Evolutionary conservation across 176 grass and related monocot species (phyloP), one percentile per base, ranked within the genome.

Genomic region (Juncus inflexus): DNA sequence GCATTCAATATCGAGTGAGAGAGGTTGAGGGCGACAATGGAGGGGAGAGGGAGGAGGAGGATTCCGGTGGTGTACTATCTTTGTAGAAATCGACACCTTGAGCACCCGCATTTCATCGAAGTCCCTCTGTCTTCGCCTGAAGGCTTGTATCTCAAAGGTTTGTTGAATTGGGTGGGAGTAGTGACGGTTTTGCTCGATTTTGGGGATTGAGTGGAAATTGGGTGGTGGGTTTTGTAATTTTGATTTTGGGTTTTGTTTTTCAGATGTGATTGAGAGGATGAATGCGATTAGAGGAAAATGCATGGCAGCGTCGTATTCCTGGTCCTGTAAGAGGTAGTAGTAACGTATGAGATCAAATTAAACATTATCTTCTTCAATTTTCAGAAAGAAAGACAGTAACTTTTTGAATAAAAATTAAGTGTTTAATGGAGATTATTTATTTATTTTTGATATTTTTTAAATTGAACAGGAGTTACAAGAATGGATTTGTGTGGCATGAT

Each of bases 81-180:
- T 75, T 89, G 81, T n/a, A 85, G 94, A 70, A 99, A 90, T 71
- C 85, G 94, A 4, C 89, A 86, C 64, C 80, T 99, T 50, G 94
- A 99, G 89, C 94, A 99, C 75, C 94, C 94, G 38, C 94, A 99
- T 84, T 99, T 99, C 85, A 84, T 99, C 65, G 83, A 99, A 79
- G 85, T 99, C 51, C 89, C 85, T 16, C 39, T 86, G 35, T 53
- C 85, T 60, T 90, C 85, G 37, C 47, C 80, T 15, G 82, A 91
- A 16, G 84, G 84, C 60, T 76, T 96, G 57, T 89, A 81, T 50
- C 79, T 96, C 16, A 83, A 87, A 86, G 92, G 92, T 96, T 61
- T 65, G 65, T 77, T 13, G 4, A 6, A 6, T 47, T 47, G 43
- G 43, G 1, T 15, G 13, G 14, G 39, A 40, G 3, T 11, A 2